These are phyloP conservation scores for Colletotrichum sidae DNA, from an alignment of 2,329 filamentous ascomycete species.

Conservation along the genomic window DNA sequence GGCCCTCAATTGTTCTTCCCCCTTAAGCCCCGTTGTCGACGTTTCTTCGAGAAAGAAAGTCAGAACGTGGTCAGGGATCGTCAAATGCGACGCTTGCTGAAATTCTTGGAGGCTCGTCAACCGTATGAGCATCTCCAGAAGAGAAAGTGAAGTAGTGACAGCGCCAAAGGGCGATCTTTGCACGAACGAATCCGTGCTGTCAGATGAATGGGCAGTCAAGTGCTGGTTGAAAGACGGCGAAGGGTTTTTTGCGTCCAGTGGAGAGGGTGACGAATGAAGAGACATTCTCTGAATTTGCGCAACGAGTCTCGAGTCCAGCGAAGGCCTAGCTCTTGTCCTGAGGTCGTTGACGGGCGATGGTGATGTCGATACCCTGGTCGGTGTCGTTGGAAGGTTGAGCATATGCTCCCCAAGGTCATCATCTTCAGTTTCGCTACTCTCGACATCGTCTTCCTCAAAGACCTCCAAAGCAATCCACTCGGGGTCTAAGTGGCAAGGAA, in stretches of 20 bases:
- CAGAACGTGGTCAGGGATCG: slow-evolving; percentile 88
- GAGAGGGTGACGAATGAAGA: slow-evolving; percentile 40
- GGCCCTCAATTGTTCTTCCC: slow-evolving; percentile 57
- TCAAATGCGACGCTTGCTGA: slow-evolving; percentile 88
- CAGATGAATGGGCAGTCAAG: slow-evolving; percentile 28
- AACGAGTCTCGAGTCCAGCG: slow-evolving; percentile 53
- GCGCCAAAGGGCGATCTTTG: slow-evolving; percentile 61
- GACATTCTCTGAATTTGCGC: slow-evolving; percentile 55
- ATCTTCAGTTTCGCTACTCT: slow-evolving; percentile 53
- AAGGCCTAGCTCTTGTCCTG: slow-evolving; percentile 38
- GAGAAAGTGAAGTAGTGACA: slow-evolving; percentile 72
- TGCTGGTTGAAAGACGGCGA: slow-evolving; percentile 13
- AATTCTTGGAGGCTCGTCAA: slow-evolving; percentile 91
- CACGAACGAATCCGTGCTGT: slow-evolving; percentile 46
- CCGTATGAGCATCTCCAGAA: slow-evolving; percentile 89
- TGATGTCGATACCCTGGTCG: slow-evolving; percentile 5
- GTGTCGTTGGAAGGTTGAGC: not conserved
- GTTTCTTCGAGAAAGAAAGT: slow-evolving; percentile 83
- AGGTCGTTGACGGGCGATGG: slow-evolving; percentile 23
- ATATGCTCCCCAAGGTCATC: slow-evolving; percentile 46
- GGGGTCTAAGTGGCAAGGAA: slow-evolving; percentile 82
- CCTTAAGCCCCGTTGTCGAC: slow-evolving; percentile 62
- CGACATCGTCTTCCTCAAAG: slow-evolving; percentile 68
- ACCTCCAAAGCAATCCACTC: slow-evolving; percentile 95
- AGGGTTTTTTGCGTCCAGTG: slow-evolving; percentile 17